Evolutionary conservation across 495 filamentous ascomycete genomes (phyloP).

Genomic region (Aspergillus nidulans): DNA sequence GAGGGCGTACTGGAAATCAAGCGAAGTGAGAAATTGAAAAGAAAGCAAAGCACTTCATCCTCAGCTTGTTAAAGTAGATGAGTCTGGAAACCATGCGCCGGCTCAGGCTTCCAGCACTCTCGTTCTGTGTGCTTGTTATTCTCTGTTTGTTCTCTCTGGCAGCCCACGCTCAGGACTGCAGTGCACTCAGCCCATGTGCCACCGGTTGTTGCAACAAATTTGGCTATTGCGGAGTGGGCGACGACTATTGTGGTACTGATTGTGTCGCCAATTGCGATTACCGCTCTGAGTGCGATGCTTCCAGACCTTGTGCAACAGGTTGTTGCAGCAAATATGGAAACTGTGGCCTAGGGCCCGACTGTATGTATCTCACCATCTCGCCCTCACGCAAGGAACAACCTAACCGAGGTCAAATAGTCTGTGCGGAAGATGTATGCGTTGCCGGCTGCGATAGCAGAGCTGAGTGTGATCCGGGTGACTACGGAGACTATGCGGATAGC

Average conservation of each 20-base stretch:
- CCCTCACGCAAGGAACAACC: too few species aligned
- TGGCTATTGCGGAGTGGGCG: too few species aligned
- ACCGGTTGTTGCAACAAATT: background rate
- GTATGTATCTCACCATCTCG: too few species aligned
- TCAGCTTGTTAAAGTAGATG: background rate
- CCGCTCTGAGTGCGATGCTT: background rate
- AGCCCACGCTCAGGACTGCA: background rate
- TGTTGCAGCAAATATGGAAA: background rate
- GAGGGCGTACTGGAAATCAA: too few species aligned
- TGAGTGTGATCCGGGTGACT: slow-evolving; percentile 25
- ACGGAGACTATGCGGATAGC: slow-evolving; percentile 8
- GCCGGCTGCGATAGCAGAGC: slow-evolving; percentile 21
- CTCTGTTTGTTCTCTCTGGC: background rate
- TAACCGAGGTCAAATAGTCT: background rate
- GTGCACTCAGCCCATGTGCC: background rate
- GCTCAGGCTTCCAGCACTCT: too few species aligned
- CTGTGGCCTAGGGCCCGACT: slow-evolving; percentile 12
- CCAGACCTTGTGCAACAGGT: background rate
- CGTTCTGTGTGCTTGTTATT: background rate
- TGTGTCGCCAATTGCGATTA: background rate
- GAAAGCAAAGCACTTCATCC: too few species aligned
- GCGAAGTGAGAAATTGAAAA: too few species aligned
- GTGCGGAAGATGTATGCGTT: slow-evolving; percentile 19
- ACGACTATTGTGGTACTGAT: background rate
- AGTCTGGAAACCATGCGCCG: too few species aligned